These are phyloP conservation scores for Hirsutella rhossiliensis DNA, from an alignment of 2,329 filamentous ascomycete genomes.

Conservation along the genomic window DNA sequence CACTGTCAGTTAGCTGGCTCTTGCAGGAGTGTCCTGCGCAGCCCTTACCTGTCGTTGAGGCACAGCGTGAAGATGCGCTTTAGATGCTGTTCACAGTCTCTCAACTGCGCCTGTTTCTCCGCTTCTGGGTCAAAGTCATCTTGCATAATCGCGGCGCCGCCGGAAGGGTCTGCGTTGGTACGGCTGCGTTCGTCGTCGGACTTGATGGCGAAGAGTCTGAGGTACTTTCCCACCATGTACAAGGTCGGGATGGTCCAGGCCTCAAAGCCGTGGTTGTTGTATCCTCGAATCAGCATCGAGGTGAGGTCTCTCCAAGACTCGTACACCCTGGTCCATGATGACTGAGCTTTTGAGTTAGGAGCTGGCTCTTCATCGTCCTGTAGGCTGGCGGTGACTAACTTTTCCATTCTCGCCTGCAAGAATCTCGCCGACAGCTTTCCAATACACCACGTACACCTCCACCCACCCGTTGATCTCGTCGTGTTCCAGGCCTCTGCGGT, in stretches of 20 bases:
- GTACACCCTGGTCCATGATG: constrained; percentile 76
- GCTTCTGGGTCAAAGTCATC: constrained; percentile 72
- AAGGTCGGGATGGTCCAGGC: constrained; percentile 90
- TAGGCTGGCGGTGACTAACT: constrained; percentile 12
- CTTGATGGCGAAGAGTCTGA: constrained; percentile 80
- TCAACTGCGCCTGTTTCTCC: constrained; percentile 72
- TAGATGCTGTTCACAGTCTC: constrained; percentile 81
- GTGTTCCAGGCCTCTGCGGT: constrained; percentile 41
- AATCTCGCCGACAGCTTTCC: constrained; percentile 69
- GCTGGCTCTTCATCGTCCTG: neutral
- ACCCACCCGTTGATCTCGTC: constrained; percentile 72
- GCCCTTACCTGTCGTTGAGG: constrained; percentile 67
- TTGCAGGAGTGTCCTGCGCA: neutral
- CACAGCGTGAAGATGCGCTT: constrained; percentile 90
- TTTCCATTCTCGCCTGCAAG: constrained; percentile 36
- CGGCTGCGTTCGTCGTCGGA: constrained; percentile 60
- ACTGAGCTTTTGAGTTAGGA: constrained; percentile 15
- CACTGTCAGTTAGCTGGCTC: neutral
- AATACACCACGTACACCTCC: constrained; percentile 73
- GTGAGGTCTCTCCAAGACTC: constrained; percentile 80
- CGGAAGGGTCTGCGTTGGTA: constrained; percentile 21
- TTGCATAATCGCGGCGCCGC: constrained; percentile 41
- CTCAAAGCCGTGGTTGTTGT: constrained; percentile 62
- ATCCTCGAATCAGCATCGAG: constrained; percentile 66
- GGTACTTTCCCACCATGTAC: constrained; percentile 75